Conservation (phyloP, 257 asterid genomes). For the Agastache rugosa region DNA sequence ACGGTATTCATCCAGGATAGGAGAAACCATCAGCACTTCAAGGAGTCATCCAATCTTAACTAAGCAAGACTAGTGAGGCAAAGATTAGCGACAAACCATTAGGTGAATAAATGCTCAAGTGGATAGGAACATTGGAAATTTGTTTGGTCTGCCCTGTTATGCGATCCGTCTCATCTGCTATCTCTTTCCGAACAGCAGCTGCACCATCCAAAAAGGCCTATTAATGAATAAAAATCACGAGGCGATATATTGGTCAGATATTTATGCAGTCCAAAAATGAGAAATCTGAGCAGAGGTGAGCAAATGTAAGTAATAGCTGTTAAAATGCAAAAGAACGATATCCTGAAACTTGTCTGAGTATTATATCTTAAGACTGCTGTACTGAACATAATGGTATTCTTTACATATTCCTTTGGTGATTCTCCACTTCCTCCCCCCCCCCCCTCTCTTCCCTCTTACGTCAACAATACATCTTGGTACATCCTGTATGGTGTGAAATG, state of each 20-base stretch:
- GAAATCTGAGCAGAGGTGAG: slow-evolving; percentile 21
- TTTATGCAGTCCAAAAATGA: slow-evolving; percentile 33
- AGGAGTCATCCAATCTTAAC: slow-evolving; percentile 21
- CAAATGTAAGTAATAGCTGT: slow-evolving; percentile 5
- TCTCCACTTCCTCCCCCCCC: slow-evolving; percentile 19
- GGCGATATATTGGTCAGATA: slow-evolving; percentile 32
- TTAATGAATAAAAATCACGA: slow-evolving; percentile 33
- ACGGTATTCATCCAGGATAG: slow-evolving; percentile 7
- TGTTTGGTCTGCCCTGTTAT: slow-evolving; percentile 87
- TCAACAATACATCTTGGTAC: neutral
- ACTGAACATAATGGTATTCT: slow-evolving; percentile 13
- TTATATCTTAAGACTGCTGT: slow-evolving; percentile 10
- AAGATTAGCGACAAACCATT: slow-evolving; percentile 62
- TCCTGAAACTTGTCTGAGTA: slow-evolving; percentile 8
- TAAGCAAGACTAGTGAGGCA: slow-evolving; percentile 28
- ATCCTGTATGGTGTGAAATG: neutral
- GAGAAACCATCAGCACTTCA: neutral
- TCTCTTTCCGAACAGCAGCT: slow-evolving; percentile 94
- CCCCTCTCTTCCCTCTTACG: neutral
- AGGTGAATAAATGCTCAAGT: slow-evolving; percentile 94
- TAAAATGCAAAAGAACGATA: slow-evolving; percentile 23
- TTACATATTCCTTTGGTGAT: slow-evolving; percentile 3
- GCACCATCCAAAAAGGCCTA: slow-evolving; percentile 51
- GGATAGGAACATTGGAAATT: slow-evolving; percentile 94
- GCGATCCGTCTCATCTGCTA: slow-evolving; percentile 95